Evolutionary conservation across 1,284 basidiomycete genomes (phyloP), one percentile per base, ranked within the genome.

Genomic region (Blastosporella zonata): DNA sequence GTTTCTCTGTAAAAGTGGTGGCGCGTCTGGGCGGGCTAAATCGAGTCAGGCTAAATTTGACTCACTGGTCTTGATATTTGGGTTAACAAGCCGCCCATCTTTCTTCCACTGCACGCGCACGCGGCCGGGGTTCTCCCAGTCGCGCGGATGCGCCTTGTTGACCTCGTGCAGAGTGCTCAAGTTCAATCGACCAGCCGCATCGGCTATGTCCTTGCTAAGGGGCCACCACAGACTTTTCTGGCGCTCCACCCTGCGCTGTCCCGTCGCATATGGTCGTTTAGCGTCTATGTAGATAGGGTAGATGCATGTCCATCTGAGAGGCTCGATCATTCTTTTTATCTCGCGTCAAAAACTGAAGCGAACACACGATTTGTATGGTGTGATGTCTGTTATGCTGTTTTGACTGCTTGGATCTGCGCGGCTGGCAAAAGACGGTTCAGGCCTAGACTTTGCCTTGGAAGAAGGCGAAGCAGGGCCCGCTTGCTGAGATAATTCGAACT

Each of bases 221-320:
- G 96, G 95, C 88, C 90, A 97, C 84, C 93, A 94, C n/a, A 96
- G 67, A 52, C 87, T 79, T 64, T 90, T 85, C 49, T 81, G 75
- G 45, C 93, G 81, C 17, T 85, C 71, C 25, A 98, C 82, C 45
- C 94, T 81, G 33, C 96, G 82, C 57, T 89, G 82, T 13, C 93
- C 92, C 7, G 80, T 85, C 6, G 84, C 81, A 64, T 90, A 90
- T 2, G 92, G 84, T 9, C 87, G 86, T 67, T 97, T 97, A 38
- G 94, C 93, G 67, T 99, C 96, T 56, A 98, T 84, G 71, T 98
- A 98, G 61, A 97, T 90, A 2, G 96, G 96, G 66, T 99, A 99
- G 62, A 98, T 80, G 59, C 89, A 88, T 52, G 91, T 88, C 94
- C 94, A 97, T 61, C 92, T 93, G 62, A 9, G 53, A 29, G 25